A percentile compares a stretch with the other conserved stretches of the same genome.
Evolutionary conservation across 176 grass and related monocot genomes (phyloP).

Genomic region (Lolium rigidum): DNA sequence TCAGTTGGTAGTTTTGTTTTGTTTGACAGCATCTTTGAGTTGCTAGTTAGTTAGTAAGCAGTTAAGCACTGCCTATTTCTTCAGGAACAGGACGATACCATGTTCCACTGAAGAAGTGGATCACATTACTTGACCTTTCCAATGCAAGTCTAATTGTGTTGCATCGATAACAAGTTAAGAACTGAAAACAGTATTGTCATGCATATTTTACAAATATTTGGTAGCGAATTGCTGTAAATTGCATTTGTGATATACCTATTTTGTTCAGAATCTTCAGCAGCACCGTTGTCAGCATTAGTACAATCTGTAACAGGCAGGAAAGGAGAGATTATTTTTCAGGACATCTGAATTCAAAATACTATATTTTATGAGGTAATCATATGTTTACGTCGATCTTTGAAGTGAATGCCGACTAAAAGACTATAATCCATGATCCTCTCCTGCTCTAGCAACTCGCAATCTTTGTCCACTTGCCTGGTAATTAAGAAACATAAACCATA

Average conservation of each 20-base stretch:
- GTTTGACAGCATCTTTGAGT: not conserved
- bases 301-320: slow-evolving; percentile 42
- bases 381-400: slow-evolving; percentile 72
- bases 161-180: not conserved
- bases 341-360: not conserved
- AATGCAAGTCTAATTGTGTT: not conserved
- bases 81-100: not conserved
- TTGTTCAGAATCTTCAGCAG: slow-evolving; percentile 59
- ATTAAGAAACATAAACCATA: slow-evolving; percentile 11
- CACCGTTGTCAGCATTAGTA: slow-evolving; percentile 43
- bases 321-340: slow-evolving; percentile 15
- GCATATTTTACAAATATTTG: not conserved
- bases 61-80: not conserved
- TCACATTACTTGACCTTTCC: not conserved
- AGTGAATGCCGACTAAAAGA: slow-evolving; percentile 89
- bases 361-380: slow-evolving; percentile 29
- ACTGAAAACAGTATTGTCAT: slow-evolving; percentile 13
- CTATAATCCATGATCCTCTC: slow-evolving; percentile 98
- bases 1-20: not conserved
- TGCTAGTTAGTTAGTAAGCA: not conserved
- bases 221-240: not conserved
- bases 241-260: slow-evolving; percentile 45
- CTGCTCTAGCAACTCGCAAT: slow-evolving; percentile 87
- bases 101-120: not conserved
- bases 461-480: slow-evolving; percentile 84